phyloP scores from a whole-genome alignment of 75 land plant species.

The Sequoia sempervirens region DNA sequence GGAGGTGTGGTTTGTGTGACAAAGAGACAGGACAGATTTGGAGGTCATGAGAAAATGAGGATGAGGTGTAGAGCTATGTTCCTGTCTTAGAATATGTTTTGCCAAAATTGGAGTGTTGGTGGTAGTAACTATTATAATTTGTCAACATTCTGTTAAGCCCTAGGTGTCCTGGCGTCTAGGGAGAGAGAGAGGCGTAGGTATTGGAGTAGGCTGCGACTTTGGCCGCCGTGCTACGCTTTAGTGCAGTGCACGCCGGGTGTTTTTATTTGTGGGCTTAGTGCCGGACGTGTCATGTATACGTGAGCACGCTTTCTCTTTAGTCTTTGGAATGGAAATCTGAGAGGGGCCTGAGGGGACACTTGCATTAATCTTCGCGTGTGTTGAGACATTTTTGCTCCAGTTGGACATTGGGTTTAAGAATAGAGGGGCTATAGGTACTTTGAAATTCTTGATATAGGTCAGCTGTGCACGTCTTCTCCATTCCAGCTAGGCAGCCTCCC shows the following conservation, averaged over 20 bases:
- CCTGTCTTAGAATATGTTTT: background rate
- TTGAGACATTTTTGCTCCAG: background rate
- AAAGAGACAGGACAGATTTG: background rate
- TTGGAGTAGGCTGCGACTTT: background rate
- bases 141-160: background rate
- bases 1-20: background rate
- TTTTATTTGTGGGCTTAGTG: background rate
- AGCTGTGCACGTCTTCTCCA: background rate
- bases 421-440: background rate
- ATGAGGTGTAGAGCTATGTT: background rate
- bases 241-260: slow-evolving; percentile 5
- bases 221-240: slow-evolving; percentile 2
- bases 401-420: background rate
- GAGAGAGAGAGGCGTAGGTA: background rate
- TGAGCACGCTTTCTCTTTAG: background rate
- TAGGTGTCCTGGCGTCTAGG: background rate
- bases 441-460: background rate
- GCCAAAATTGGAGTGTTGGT: background rate
- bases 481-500: background rate
- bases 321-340: background rate
- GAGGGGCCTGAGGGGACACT: background rate
- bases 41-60: background rate
- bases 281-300: slow-evolving; percentile 5
- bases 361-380: background rate
- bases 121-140: background rate